Percentiles rank a stretch among this genome's conserved stretches.
Conservation (phyloP, 2,329 filamentous ascomycete genomes). For the Xylaria sp. region DNA sequence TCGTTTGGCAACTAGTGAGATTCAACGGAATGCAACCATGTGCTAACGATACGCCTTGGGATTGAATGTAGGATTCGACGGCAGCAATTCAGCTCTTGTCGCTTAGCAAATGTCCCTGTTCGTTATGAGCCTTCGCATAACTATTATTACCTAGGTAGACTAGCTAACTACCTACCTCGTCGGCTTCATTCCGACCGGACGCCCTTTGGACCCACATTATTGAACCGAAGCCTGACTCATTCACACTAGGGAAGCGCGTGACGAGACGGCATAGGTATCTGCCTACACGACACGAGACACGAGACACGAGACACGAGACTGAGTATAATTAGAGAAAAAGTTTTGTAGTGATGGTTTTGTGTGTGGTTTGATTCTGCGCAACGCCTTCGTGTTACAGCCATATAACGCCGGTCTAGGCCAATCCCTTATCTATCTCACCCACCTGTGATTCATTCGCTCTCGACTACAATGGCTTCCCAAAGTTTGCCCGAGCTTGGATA, state of each 20-base stretch:
- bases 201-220: too few species aligned
- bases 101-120: neutral
- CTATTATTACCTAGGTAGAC: neutral
- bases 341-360: neutral
- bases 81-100: neutral
- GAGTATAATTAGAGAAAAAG: neutral
- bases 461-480: constrained; percentile 28
- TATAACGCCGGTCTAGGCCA: neutral
- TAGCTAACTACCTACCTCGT: neutral
- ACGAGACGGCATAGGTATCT: neutral
- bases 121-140: neutral
- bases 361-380: neutral
- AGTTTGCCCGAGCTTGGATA: constrained; percentile 12
- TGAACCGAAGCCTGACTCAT: too few species aligned
- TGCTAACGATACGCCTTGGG: too few species aligned
- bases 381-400: neutral
- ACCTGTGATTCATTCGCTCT: neutral
- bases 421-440: neutral
- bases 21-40: too few species aligned
- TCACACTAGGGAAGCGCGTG: neutral
- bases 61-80: neutral
- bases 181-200: neutral
- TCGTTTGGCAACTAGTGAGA: neutral
- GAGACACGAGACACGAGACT: too few species aligned
- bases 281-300: too few species aligned